phyloP scores from a whole-genome alignment of 805 yeast species.

The Kazachstania martiniae region DNA sequence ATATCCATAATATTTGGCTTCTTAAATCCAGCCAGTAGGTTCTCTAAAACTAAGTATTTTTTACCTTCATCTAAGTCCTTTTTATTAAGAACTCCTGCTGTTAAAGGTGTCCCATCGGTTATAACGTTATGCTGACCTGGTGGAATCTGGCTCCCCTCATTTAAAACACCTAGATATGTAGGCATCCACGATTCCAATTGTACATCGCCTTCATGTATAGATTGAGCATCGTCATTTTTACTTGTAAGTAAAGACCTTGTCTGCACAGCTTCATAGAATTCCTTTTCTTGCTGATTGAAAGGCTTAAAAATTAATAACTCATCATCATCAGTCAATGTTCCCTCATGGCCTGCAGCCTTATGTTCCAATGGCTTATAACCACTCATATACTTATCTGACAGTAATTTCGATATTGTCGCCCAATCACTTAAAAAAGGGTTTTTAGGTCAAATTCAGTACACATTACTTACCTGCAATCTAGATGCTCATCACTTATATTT shows the following conservation, averaged over 20 bases:
- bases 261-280: conserved; percentile 45
- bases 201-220: conserved; percentile 12
- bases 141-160: conserved; percentile 11
- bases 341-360: conserved; percentile 91
- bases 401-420: not conserved
- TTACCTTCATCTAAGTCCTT: conserved; percentile 3
- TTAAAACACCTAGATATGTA: conserved; percentile 19
- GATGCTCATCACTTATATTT: too few species aligned
- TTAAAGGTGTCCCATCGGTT: conserved; percentile 3
- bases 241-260: too few species aligned
- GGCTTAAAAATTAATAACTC: conserved; percentile 70
- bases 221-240: conserved; percentile 5
- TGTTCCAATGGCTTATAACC: conserved; percentile 28
- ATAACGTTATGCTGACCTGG: conserved; percentile 2
- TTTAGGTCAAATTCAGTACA: too few species aligned
- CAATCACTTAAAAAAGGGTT: too few species aligned
- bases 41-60: conserved; percentile 57
- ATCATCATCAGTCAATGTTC: conserved; percentile 49
- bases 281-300: conserved; percentile 51
- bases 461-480: too few species aligned
- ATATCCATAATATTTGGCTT: conserved; percentile 73
- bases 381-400: conserved; percentile 1
- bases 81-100: not conserved
- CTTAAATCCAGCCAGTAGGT: conserved; percentile 48
- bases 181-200: conserved; percentile 23